phyloP scores from a whole-genome alignment of 139 green algal genomes.

The Chlamydomonas sp. region DNA sequence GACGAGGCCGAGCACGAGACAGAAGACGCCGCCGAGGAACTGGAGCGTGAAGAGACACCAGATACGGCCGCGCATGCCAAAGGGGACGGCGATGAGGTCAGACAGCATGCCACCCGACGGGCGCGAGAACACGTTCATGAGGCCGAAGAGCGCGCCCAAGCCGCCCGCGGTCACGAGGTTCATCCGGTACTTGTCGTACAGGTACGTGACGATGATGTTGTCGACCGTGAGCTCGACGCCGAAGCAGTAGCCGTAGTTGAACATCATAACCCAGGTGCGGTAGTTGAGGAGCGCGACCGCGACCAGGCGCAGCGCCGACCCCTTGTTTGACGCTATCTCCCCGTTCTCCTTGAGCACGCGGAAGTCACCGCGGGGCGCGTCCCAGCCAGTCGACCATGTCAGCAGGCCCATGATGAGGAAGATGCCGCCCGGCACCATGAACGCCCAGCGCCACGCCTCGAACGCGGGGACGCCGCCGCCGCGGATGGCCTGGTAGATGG shows the following conservation, averaged over 20 bases:
- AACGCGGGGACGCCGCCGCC: neutral
- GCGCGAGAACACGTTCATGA: slow-evolving; percentile 90
- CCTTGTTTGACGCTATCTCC: neutral
- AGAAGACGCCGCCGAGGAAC: slow-evolving; percentile 66
- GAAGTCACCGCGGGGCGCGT: neutral
- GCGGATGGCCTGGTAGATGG: slow-evolving; percentile 58
- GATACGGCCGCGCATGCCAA: slow-evolving; percentile 76
- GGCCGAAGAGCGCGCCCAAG: slow-evolving; percentile 56
- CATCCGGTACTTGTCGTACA: slow-evolving; percentile 73
- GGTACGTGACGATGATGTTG: slow-evolving; percentile 64
- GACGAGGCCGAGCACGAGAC: slow-evolving; percentile 64
- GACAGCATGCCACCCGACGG: slow-evolving; percentile 64
- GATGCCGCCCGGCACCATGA: slow-evolving; percentile 59
- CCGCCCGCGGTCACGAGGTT: slow-evolving; percentile 19
- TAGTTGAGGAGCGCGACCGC: slow-evolving; percentile 30
- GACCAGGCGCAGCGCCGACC: slow-evolving; percentile 46
- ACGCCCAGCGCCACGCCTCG: slow-evolving; percentile 49
- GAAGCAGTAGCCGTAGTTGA: slow-evolving; percentile 76
- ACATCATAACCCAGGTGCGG: slow-evolving; percentile 45
- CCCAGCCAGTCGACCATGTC: too few species aligned
- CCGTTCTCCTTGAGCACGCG: neutral
- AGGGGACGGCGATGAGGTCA: slow-evolving; percentile 39
- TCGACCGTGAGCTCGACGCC: slow-evolving; percentile 79
- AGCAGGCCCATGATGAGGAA: slow-evolving; percentile 57
- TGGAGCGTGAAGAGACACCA: slow-evolving; percentile 63